phyloP scores from a whole-genome alignment of 1,139 yeast genomes.

The Barnettozyma hawaiiensis region DNA sequence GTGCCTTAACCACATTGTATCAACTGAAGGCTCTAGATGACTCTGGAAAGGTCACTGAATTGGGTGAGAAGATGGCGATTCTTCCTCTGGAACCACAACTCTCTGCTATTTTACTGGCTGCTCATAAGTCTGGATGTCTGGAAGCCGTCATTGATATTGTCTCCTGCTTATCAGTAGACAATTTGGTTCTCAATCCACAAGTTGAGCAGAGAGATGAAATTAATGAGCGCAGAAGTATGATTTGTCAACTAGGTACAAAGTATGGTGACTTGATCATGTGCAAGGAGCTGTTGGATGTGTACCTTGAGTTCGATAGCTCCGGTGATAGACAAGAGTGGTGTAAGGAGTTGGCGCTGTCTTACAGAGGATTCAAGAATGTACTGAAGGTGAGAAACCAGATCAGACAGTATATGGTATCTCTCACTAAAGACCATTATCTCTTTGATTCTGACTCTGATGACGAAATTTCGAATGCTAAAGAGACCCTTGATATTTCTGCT shows the following conservation, averaged over 20 bases:
- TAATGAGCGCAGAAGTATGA: slow-evolving; percentile 49
- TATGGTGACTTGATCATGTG: slow-evolving; percentile 82
- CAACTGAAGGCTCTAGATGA: slow-evolving; percentile 76
- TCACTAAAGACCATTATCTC: slow-evolving; percentile 20
- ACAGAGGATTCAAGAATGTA: slow-evolving; percentile 78
- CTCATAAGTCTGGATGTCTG: slow-evolving; percentile 53
- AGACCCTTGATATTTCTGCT: slow-evolving; percentile 46
- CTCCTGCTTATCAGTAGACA: slow-evolving; percentile 90
- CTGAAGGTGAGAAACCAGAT: slow-evolving; percentile 71
- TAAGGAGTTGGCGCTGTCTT: slow-evolving; percentile 64
- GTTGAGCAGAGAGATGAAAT: slow-evolving; percentile 82
- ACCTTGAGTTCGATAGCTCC: slow-evolving; percentile 40
- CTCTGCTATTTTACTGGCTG: slow-evolving; percentile 78
- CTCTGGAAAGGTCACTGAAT: slow-evolving; percentile 63
- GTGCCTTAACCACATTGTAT: slow-evolving; percentile 75
- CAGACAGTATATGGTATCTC: slow-evolving; percentile 54
- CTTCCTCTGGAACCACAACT: slow-evolving; percentile 88
- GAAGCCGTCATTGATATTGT: slow-evolving; percentile 78
- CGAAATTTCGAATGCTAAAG: slow-evolving; percentile 17
- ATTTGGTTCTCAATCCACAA: slow-evolving; percentile 71
- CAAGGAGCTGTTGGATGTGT: slow-evolving; percentile 70
- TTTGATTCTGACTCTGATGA: slow-evolving; percentile 26
- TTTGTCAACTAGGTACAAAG: slow-evolving; percentile 62
- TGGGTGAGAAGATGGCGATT: slow-evolving; percentile 82
- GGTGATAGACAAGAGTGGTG: slow-evolving; percentile 77